phyloP scores from a whole-genome alignment of 331 rosid genomes.

The Spiraea crenata region DNA sequence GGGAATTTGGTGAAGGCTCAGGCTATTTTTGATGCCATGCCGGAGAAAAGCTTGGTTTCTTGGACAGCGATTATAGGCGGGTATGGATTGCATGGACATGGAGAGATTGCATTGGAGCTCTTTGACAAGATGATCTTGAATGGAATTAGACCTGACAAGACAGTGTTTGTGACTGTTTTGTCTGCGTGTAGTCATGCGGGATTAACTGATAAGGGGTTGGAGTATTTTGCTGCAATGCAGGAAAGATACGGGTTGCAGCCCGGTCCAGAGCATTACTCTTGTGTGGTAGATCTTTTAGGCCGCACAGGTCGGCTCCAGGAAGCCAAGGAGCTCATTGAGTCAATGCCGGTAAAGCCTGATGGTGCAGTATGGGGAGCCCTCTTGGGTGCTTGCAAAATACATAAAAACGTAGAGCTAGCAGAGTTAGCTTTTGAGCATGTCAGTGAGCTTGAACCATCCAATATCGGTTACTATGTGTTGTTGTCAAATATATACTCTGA shows the following conservation, averaged over 20 bases:
- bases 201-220: slow-evolving; percentile 40
- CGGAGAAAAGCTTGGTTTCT: slow-evolving; percentile 41
- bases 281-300: slow-evolving; percentile 88
- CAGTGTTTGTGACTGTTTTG: slow-evolving; percentile 41
- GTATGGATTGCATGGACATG: slow-evolving; percentile 56
- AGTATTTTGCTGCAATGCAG: slow-evolving; percentile 39
- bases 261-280: slow-evolving; percentile 65
- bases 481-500: slow-evolving; percentile 72
- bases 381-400: slow-evolving; percentile 87
- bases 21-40: slow-evolving; percentile 34
- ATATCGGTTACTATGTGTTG: slow-evolving; percentile 81
- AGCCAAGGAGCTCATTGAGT: slow-evolving; percentile 55
- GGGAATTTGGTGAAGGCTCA: slow-evolving; percentile 49
- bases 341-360: slow-evolving; percentile 68
- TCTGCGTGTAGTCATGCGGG: slow-evolving; percentile 56
- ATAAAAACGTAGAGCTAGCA: slow-evolving; percentile 66
- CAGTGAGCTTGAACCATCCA: slow-evolving; percentile 62
- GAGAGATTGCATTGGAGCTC: slow-evolving; percentile 42
- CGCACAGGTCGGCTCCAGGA: slow-evolving; percentile 80
- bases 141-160: slow-evolving; percentile 43
- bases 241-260: slow-evolving; percentile 29
- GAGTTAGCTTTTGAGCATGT: slow-evolving; percentile 66
- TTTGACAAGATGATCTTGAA: slow-evolving; percentile 36
- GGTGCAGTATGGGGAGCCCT: slow-evolving; percentile 97
- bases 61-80: slow-evolving; percentile 56